These are phyloP conservation scores for Paracoccidioides lutzii DNA, from an alignment of 2,329 filamentous ascomycete species.

Conservation along the genomic window DNA sequence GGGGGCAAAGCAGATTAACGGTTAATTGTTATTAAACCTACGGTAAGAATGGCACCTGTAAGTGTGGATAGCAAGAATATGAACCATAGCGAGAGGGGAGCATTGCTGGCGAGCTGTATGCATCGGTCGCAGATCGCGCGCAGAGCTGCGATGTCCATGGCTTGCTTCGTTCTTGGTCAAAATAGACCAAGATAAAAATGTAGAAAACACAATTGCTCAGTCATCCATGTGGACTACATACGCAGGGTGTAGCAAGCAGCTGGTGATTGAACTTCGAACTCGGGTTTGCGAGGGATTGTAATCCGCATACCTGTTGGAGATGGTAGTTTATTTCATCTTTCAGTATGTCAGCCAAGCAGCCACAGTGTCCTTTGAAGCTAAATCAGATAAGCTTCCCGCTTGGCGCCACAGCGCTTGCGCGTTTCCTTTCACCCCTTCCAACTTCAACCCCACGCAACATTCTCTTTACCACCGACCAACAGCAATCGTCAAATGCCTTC, in stretches of 20 bases:
- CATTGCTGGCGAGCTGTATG: slow-evolving; percentile 16
- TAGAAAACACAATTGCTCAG: background rate
- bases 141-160: slow-evolving; percentile 2
- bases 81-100: slow-evolving; percentile 21
- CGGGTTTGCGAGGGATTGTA: background rate
- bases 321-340: background rate
- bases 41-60: slow-evolving; percentile 22
- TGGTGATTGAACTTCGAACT: background rate
- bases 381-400: background rate
- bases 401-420: background rate
- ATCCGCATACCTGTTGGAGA: no score
- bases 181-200: background rate
- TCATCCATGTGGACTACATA: background rate
- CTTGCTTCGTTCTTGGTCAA: background rate
- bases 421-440: no score
- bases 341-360: background rate
- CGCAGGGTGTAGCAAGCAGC: background rate
- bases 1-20: background rate
- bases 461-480: background rate
- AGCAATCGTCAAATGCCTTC: background rate
- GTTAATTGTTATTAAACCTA: slow-evolving; percentile 15
- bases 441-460: no score
- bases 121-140: slow-evolving; percentile 22
- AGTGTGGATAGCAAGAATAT: slow-evolving; percentile 18
- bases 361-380: background rate